phyloP scores from a whole-genome alignment of 2,329 filamentous ascomycete species.

The Alternaria gaisen region DNA sequence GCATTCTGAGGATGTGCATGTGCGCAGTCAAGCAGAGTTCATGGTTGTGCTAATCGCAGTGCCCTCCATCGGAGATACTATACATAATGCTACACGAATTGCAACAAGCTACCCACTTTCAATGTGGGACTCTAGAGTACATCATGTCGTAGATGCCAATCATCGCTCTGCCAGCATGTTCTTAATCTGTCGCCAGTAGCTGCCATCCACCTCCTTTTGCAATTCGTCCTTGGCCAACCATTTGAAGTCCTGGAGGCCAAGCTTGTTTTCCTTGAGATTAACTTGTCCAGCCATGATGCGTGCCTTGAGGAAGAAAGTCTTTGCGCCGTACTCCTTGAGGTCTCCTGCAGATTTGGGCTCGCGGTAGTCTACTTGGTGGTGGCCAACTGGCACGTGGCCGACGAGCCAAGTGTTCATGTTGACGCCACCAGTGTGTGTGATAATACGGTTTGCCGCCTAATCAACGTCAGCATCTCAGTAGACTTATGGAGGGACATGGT shows the following conservation, averaged over 20 bases:
- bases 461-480: constrained; percentile 22
- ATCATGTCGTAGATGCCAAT: background rate
- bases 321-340: constrained; percentile 69
- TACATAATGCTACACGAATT: constrained; percentile 10
- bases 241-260: constrained; percentile 82
- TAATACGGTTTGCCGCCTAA: constrained; percentile 82
- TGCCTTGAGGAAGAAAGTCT: constrained; percentile 95
- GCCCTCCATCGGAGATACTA: constrained; percentile 1
- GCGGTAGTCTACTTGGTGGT: constrained; percentile 70
- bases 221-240: constrained; percentile 95
- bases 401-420: constrained; percentile 99
- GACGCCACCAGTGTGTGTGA: constrained; percentile 78
- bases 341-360: constrained; percentile 27
- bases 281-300: constrained; percentile 98
- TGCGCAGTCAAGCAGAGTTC: background rate
- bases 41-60: background rate
- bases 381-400: constrained; percentile 86
- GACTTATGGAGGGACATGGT: background rate
- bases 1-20: background rate
- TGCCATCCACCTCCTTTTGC: constrained; percentile 67
- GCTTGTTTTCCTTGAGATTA: constrained; percentile 74
- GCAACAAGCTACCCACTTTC: constrained; percentile 4
- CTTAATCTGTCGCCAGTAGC: constrained; percentile 78
- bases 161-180: constrained; percentile 87
- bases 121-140: background rate